Conservation (phyloP, 2,329 filamentous ascomycete species). For the Botryotinia narcissicola region DNA sequence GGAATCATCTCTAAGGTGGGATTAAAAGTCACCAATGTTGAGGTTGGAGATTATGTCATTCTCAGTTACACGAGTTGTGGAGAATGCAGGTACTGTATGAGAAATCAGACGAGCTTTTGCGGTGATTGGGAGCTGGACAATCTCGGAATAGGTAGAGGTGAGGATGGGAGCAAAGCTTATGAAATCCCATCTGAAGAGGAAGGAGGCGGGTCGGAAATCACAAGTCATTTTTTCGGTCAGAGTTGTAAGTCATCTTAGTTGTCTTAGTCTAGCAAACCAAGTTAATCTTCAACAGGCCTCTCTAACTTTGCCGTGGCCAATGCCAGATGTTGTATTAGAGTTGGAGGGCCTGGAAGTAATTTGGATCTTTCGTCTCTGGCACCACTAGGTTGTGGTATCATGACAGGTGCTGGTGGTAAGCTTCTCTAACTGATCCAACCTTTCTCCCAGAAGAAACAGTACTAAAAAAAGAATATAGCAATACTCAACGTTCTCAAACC, state of each 20-base stretch:
- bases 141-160: slow-evolving; percentile 27
- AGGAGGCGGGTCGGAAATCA: slow-evolving; percentile 24
- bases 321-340: slow-evolving; percentile 32
- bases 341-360: slow-evolving; percentile 21
- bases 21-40: slow-evolving; percentile 20
- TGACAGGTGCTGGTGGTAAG: slow-evolving; percentile 43
- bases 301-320: slow-evolving; percentile 33
- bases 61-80: slow-evolving; percentile 40
- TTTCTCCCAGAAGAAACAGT: no score
- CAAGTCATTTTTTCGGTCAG: slow-evolving; percentile 40
- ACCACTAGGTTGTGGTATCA: slow-evolving; percentile 45
- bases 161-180: slow-evolving; percentile 28
- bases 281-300: slow-evolving; percentile 28
- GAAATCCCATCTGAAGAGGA: slow-evolving; percentile 17
- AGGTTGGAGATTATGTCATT: slow-evolving; percentile 36
- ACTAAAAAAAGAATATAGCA: slow-evolving; percentile 23
- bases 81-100: slow-evolving; percentile 37
- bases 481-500: slow-evolving; percentile 41
- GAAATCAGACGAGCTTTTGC: slow-evolving; percentile 37
- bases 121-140: slow-evolving; percentile 30
- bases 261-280: not conserved
- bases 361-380: slow-evolving; percentile 39
- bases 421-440: not conserved
- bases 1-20: slow-evolving; percentile 27
- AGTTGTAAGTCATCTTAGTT: slow-evolving; percentile 19